A percentile compares a stretch with the other conserved stretches of the same genome.
phyloP scores from a whole-genome alignment of 192 early-diverging fungal species.

The Podila clonocystis region DNA sequence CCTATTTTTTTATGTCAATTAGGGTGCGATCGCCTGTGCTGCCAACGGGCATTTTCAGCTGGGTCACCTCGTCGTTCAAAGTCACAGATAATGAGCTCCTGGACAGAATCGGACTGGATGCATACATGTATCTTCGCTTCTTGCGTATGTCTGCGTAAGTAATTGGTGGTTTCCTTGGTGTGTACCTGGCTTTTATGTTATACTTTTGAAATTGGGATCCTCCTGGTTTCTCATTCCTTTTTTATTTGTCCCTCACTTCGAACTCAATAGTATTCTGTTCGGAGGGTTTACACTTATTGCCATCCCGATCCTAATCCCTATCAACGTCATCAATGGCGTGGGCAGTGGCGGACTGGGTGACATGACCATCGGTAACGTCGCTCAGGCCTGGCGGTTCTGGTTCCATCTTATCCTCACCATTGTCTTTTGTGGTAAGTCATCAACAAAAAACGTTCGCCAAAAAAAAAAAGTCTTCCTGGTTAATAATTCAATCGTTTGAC shows the following conservation, averaged over 20 bases:
- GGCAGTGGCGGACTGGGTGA: conserved; percentile 62
- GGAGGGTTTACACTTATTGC: conserved; percentile 64
- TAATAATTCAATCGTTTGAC: no score
- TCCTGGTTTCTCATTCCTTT: not conserved
- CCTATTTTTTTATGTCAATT: not conserved
- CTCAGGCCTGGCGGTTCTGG: conserved; percentile 66
- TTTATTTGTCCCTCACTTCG: not conserved
- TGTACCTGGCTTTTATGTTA: no score
- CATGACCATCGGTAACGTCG: conserved; percentile 80
- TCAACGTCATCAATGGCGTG: conserved; percentile 69
- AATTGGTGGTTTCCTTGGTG: no score
- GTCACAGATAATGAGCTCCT: conserved; percentile 65
- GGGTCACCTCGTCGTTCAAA: conserved; percentile 65
- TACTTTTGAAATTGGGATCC: no score
- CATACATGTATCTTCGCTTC: conserved; percentile 82
- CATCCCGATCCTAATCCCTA: conserved; percentile 72
- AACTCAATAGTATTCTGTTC: conserved; percentile 63
- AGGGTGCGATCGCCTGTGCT: conserved; percentile 64
- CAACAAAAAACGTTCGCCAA: not conserved
- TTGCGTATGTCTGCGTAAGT: conserved; percentile 64
- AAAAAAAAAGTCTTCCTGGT: not conserved
- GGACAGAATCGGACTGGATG: conserved; percentile 71
- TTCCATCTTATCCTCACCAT: conserved; percentile 71
- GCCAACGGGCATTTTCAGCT: conserved; percentile 61
- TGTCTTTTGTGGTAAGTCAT: conserved; percentile 60